Conservation (phyloP, 306 rosid genomes). For the Pyrus betulifolia region DNA sequence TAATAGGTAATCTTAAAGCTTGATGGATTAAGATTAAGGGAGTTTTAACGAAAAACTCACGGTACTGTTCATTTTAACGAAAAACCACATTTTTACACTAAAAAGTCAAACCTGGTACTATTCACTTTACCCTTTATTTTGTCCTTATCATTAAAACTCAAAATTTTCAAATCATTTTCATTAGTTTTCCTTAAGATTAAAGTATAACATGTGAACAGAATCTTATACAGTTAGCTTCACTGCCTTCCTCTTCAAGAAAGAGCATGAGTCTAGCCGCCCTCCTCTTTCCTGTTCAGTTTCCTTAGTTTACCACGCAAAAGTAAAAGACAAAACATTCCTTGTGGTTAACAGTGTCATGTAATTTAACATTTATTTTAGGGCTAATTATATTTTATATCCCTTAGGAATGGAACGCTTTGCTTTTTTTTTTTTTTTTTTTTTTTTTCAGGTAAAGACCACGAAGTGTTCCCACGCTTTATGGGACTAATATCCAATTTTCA, state of each 20-base stretch:
- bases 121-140: no score
- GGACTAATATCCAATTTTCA: no score
- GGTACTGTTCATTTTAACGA: no score
- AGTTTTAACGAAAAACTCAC: no score
- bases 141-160: no score
- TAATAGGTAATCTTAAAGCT: background rate
- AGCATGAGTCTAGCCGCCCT: slow-evolving; percentile 16
- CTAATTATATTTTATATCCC: background rate
- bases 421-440: no score
- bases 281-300: background rate
- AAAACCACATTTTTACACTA: no score
- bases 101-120: no score
- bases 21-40: background rate
- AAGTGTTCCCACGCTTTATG: no score
- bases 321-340: background rate
- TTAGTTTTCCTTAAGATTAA: background rate
- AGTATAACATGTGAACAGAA: background rate
- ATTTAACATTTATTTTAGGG: background rate
- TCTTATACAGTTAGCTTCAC: background rate
- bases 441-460: no score
- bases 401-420: no score
- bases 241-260: slow-evolving; percentile 24
- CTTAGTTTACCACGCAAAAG: background rate
- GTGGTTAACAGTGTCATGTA: background rate
- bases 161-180: no score